These are phyloP conservation scores for Candida railenensis DNA, from an alignment of 805 yeast species.

Conservation along the genomic window DNA sequence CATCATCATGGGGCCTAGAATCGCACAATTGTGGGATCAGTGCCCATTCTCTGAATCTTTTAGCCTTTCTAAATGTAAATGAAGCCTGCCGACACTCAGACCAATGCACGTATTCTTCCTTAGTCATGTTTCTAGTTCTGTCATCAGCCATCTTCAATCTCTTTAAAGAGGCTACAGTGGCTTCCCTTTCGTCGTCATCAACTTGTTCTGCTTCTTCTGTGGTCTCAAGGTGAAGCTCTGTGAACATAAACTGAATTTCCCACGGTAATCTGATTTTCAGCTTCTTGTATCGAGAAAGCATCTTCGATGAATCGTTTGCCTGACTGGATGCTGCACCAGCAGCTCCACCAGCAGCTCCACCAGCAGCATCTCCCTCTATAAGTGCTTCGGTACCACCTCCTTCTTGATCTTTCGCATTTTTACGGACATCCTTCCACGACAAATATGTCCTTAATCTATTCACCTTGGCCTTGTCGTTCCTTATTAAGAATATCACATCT, in stretches of 20 bases:
- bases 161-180: constrained; percentile 82
- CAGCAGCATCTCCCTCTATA: constrained; percentile 49
- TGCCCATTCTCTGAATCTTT: constrained; percentile 95
- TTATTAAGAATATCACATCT: constrained; percentile 86
- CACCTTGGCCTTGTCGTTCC: constrained; percentile 94
- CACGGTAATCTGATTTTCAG: constrained; percentile 86
- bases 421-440: constrained; percentile 96
- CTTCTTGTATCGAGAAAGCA: constrained; percentile 58
- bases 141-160: constrained; percentile 92
- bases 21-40: constrained; percentile 82
- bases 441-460: constrained; percentile 85
- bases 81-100: constrained; percentile 97
- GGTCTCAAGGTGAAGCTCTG: constrained; percentile 80
- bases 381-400: constrained; percentile 49
- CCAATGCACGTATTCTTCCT: constrained; percentile 98
- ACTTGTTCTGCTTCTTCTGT: constrained; percentile 57
- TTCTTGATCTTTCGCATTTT: constrained; percentile 64
- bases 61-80: constrained; percentile 92
- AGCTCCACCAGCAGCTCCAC: constrained; percentile 37
- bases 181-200: constrained; percentile 90
- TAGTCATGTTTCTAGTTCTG: constrained; percentile 89
- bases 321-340: constrained; percentile 34
- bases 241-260: constrained; percentile 93
- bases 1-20: constrained; percentile 92
- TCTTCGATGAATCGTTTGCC: constrained; percentile 37